Base-by-base conservation (phyloP, 2,329 filamentous ascomycete genomes). In the Beauveria brongniartii region DNA sequence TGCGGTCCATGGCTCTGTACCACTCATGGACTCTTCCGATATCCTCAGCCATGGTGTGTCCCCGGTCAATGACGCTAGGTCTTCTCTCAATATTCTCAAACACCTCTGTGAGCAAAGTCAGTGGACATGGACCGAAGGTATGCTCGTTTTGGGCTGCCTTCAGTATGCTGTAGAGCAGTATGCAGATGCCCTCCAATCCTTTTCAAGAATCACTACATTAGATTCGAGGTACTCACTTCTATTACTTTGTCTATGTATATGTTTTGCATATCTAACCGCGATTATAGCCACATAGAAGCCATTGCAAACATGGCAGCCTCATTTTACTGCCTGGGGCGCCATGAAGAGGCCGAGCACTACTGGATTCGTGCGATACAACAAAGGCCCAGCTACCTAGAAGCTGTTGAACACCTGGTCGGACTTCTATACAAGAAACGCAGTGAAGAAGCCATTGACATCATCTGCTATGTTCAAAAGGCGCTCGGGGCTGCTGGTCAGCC, bases 291-390 rank as follows among this genome's bases (percentile, higher is more conserved):
- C 71, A 89, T 97, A 54, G 94, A 99, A 76, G 92, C 93, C 24
- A 88, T 94, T 48, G 96, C 93, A 24, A 97, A 97, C 71, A 84
- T 95, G 63, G 94, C 93, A 24, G 93, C 93, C 24, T 92, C 93
- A 1, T 78, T 96, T 26, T 86, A 96, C 66, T 92, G 92, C 61
- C 81, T 97, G 10, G 87, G 91, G 63, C 86, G 89, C 62, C 88
- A 88, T 62, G 82, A 88, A 53, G 93, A 97, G 69, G 94, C 94
- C 7, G 88, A 96, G 70, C 82, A 86, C 62, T 83, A 92, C 69
- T 99, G 94, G 94, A 79, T 88, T 65, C 85, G 83, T 63, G 92
- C 92, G n/a, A 86, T 97, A 28, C 89, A 86, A 69, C 78, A 90
- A 61, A 87, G 90, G 9, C 94, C 94, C 0, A 89, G 86, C 69